Evolutionary conservation across 2,329 filamentous ascomycete genomes (phyloP).

Genomic region (Penicillium sp.): DNA sequence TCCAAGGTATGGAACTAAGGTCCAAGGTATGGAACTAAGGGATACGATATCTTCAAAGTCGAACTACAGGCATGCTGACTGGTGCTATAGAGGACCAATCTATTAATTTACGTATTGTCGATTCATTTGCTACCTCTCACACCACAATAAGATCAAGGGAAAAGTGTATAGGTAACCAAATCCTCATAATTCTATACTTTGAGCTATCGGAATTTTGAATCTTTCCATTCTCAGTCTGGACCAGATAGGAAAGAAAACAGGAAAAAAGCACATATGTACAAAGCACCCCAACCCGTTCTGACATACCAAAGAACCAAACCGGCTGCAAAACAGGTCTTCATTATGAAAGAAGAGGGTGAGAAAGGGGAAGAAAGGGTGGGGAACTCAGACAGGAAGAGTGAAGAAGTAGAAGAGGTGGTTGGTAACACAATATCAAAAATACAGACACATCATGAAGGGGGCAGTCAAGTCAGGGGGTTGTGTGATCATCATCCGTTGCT

Average conservation of each 20-base stretch:
- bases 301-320: neutral
- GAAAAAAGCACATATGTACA: constrained; percentile 24
- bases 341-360: constrained; percentile 16
- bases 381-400: neutral
- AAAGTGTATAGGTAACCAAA: neutral
- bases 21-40: too few relatives aligned
- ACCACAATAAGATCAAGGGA: neutral
- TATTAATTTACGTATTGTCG: neutral
- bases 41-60: too few relatives aligned
- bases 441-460: constrained; percentile 28
- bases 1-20: too few relatives aligned
- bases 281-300: neutral
- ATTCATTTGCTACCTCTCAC: neutral
- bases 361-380: neutral
- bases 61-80: neutral
- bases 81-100: neutral
- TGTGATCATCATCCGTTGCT: constrained; percentile 27
- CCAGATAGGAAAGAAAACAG: neutral
- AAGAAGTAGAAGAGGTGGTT: constrained; percentile 10
- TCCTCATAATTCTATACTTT: constrained; percentile 18
- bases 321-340: constrained; percentile 28
- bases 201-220: constrained; percentile 22
- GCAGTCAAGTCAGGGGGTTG: neutral
- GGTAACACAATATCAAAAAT: constrained; percentile 23
- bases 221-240: neutral